Conservation (phyloP, 75 land plant species). For the Cryptomeria japonica region DNA sequence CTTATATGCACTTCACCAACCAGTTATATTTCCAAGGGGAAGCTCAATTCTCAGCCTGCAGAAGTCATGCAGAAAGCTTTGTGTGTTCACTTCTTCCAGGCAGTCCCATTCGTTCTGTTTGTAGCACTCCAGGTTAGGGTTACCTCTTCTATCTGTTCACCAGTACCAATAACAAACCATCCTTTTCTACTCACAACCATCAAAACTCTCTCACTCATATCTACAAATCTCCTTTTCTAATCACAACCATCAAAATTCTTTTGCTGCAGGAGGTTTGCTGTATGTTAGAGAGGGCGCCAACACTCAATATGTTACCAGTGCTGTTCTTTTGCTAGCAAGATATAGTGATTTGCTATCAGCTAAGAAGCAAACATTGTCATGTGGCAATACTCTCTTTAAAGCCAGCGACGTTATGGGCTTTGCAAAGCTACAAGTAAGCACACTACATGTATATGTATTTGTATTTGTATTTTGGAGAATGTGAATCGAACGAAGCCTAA, state of each 20-base stretch:
- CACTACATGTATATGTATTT: not conserved
- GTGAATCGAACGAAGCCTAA: conserved; percentile 35
- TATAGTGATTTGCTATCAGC: too few relatives aligned
- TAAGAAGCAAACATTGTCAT: too few relatives aligned
- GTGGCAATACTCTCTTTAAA: too few relatives aligned
- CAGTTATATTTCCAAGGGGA: conserved; percentile 68
- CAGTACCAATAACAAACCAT: too few relatives aligned
- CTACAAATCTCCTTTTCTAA: too few relatives aligned
- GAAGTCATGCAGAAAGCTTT: conserved; percentile 30
- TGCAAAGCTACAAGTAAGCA: too few relatives aligned
- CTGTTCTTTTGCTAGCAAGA: conserved; percentile 44
- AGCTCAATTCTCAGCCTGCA: conserved; percentile 26
- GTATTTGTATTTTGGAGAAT: too few relatives aligned
- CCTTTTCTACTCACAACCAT: too few relatives aligned
- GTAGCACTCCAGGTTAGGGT: not conserved
- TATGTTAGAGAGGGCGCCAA: conserved; percentile 48
- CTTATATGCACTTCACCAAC: not conserved
- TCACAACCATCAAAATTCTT: too few relatives aligned
- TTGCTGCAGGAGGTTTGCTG: conserved; percentile 51
- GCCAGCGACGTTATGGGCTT: too few relatives aligned
- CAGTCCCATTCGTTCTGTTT: too few relatives aligned
- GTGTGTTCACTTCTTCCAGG: conserved; percentile 48
- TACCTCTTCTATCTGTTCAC: not conserved
- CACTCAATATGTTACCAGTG: conserved; percentile 79
- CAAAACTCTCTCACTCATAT: too few relatives aligned